These are phyloP conservation scores for Coprinopsis marcescibilis DNA, from an alignment of 768 basidiomycete species.

Conservation along the genomic window DNA sequence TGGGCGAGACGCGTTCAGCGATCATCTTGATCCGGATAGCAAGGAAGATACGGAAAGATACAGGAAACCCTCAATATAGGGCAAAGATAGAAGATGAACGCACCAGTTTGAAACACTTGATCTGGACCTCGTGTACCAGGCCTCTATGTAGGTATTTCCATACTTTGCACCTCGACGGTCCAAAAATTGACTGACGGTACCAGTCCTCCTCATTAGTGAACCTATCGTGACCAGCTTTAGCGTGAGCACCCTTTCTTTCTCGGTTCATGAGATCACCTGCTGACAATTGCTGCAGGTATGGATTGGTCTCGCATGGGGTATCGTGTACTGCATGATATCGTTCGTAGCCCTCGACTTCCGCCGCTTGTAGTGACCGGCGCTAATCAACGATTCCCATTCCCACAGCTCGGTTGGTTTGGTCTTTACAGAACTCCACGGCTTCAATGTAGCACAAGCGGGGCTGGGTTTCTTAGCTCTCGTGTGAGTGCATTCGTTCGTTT, in stretches of 20 bases:
- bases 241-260: constrained; percentile 42
- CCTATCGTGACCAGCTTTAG: constrained; percentile 71
- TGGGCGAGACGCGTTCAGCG: constrained; percentile 69
- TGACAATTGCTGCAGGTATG: constrained; percentile 41
- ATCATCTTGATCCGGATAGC: constrained; percentile 71
- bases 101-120: constrained; percentile 46
- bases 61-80: constrained; percentile 57
- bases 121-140: constrained; percentile 65
- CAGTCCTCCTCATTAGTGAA: constrained; percentile 66
- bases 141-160: constrained; percentile 53
- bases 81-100: constrained; percentile 62
- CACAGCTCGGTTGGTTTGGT: constrained; percentile 50
- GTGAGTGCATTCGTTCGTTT: constrained; percentile 29
- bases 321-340: constrained; percentile 64
- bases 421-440: constrained; percentile 54
- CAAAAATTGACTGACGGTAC: neutral
- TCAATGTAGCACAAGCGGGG: constrained; percentile 55
- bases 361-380: neutral
- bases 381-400: neutral
- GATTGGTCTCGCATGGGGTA: constrained; percentile 73
- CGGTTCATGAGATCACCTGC: neutral
- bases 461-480: constrained; percentile 52
- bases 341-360: constrained; percentile 23
- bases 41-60: constrained; percentile 53
- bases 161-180: neutral